Conservation (phyloP, 257 asterid species). For the Verbena officinalis region DNA sequence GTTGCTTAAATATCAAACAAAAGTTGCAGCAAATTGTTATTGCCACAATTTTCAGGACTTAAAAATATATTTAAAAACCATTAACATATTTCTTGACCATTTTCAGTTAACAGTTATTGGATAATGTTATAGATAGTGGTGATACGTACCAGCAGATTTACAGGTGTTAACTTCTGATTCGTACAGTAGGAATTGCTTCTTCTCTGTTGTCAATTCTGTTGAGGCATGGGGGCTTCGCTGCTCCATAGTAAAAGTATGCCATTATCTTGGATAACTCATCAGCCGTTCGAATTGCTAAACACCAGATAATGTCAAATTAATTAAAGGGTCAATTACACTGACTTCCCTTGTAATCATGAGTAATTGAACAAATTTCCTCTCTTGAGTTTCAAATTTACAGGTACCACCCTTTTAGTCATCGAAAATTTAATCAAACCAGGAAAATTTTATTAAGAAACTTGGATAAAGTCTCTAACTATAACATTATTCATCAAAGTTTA, state of each 20-base stretch:
- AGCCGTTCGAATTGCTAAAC: slow-evolving; percentile 68
- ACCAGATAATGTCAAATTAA: slow-evolving; percentile 14
- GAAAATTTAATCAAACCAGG: no score
- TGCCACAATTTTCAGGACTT: no score
- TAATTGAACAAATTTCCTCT: no score
- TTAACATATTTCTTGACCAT: not conserved
- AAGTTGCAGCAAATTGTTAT: no score
- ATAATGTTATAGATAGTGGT: not conserved
- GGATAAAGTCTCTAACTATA: no score
- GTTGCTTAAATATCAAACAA: no score
- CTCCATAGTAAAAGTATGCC: slow-evolving; percentile 91
- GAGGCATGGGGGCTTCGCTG: slow-evolving; percentile 85
- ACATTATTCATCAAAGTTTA: no score
- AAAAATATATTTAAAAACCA: not conserved
- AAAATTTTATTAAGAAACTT: no score
- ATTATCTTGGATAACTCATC: slow-evolving; percentile 89
- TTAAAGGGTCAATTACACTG: no score
- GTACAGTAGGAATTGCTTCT: slow-evolving; percentile 61
- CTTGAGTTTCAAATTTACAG: no score
- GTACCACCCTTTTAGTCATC: no score
- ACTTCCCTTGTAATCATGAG: no score
- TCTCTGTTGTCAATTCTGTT: slow-evolving; percentile 40
- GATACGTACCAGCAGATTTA: slow-evolving; percentile 1
- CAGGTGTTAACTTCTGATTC: slow-evolving; percentile 26
- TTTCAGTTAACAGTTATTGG: not conserved